Evolutionary conservation across 495 filamentous ascomycete genomes (phyloP), one percentile per base, ranked within the genome.

Genomic region (Penicillium paradoxum): DNA sequence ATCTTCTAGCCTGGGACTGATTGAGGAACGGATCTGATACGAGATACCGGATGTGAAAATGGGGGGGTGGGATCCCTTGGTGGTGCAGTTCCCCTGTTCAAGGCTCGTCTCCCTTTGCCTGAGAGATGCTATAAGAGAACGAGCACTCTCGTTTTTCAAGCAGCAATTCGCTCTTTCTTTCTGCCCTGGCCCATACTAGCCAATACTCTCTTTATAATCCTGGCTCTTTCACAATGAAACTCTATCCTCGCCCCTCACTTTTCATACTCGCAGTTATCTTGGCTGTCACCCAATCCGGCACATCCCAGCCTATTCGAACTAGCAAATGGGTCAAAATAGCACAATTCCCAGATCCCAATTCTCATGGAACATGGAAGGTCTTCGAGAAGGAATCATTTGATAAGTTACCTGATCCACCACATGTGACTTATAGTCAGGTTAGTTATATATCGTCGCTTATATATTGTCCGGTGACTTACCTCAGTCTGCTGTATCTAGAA

Each of bases 271-370:
- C 45, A 14, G 13, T 60, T 19, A 2, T 66, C 13, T 33, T 59
- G 14, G 40, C 42, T 5, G 19, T 54, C 15, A 44, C 55, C 11
- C 58, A 51, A n/a, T 30, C 47, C 3, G 51, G 38, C 3, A 50
- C 25, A 41, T 45, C 60, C 7, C 45, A 57, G 8, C 63, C 63
- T 15, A 51, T 64, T n/a, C 44, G 19, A 34, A 39, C 48, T 4
- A 44, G 30, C 18, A 53, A 45, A 53, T 61, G 53, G 60, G 45
- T 30, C 1, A 53, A 54, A 32, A 40, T 13, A 21, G 40, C 15
- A 3, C 40, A 55, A 37, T 22, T 49, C 14, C 6, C 36, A 27
- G 54, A 56, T 27, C 3, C 32, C 3, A 30, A 56, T 18, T 6
- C 41, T 0, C 45, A 32, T 4, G 52, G 49, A 6, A 13, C 27